phyloP scores from a whole-genome alignment of 306 rosid species.

The Vachellia collinsii region DNA sequence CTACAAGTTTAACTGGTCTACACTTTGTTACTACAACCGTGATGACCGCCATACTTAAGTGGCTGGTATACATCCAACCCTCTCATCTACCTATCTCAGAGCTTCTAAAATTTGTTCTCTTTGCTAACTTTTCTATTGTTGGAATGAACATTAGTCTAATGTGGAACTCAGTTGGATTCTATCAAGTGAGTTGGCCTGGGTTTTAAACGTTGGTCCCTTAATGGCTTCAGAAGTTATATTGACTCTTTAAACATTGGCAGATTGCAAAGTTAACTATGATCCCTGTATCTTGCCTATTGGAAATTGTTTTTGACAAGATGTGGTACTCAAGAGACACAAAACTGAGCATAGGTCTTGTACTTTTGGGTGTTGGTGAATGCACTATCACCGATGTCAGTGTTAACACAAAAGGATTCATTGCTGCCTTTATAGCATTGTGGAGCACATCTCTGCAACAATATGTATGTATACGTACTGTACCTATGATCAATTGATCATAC shows the following conservation, averaged over 20 bases:
- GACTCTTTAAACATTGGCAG: conserved; percentile 47
- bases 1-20: conserved; percentile 88
- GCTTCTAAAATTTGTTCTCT: conserved; percentile 78
- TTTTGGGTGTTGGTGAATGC: conserved; percentile 81
- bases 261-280: conserved; percentile 93
- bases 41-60: conserved; percentile 68
- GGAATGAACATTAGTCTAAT: conserved; percentile 94
- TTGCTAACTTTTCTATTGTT: conserved; percentile 89
- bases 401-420: conserved; percentile 68
- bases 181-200: conserved; percentile 62
- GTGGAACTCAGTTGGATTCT: conserved; percentile 98
- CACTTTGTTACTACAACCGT: conserved; percentile 79
- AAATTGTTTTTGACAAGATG: conserved; percentile 77
- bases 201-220: conserved; percentile 32
- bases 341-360: conserved; percentile 76
- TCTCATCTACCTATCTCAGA: conserved; percentile 82
- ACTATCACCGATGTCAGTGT: conserved; percentile 91
- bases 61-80: conserved; percentile 76
- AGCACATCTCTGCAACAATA: conserved; percentile 89
- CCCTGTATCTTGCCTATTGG: conserved; percentile 85
- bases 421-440: conserved; percentile 87
- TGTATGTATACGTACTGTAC: conserved; percentile 49
- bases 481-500: neutral
- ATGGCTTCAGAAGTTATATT: conserved; percentile 36
- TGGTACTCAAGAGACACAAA: conserved; percentile 88